Conservation (phyloP, 352 stramenopile genomes). For the Phytophthora vignae region DNA sequence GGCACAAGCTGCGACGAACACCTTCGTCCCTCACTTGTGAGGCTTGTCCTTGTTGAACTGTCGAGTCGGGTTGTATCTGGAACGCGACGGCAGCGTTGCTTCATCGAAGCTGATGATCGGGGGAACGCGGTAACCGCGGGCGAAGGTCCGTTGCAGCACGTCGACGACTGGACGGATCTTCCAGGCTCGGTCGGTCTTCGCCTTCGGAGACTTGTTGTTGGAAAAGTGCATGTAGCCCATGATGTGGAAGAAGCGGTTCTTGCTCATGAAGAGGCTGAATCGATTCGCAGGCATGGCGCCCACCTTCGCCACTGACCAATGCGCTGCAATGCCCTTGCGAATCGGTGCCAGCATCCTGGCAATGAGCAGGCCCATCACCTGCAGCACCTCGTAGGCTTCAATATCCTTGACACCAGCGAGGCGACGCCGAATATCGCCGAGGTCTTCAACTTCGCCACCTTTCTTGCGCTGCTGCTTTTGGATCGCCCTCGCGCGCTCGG, state of each 20-base stretch:
- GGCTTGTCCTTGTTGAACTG: too few species aligned
- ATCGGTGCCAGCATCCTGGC: constrained; percentile 1
- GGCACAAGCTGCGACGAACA: too few species aligned
- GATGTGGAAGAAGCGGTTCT: constrained; percentile 5
- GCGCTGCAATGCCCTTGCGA: not conserved
- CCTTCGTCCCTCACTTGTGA: too few species aligned
- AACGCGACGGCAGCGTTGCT: too few species aligned
- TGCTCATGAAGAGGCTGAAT: constrained; percentile 4
- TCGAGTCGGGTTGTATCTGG: too few species aligned
- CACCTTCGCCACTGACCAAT: constrained; percentile 5
- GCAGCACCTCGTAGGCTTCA: not conserved
- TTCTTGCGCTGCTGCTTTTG: not conserved
- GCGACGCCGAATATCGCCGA: not conserved
- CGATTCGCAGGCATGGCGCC: constrained; percentile 1
- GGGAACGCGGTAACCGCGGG: too few species aligned
- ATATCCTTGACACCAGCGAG: not conserved
- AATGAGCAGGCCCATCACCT: not conserved
- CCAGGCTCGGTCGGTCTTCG: too few species aligned
- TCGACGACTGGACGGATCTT: too few species aligned
- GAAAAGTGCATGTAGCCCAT: constrained; percentile 24
- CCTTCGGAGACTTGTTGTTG: too few species aligned
- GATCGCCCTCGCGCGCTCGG: not conserved
- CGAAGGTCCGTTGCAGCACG: too few species aligned
- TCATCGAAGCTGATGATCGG: too few species aligned
- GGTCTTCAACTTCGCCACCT: not conserved